Base-by-base conservation (phyloP, 306 rosid genomes). In the Inga laurina region DNA sequence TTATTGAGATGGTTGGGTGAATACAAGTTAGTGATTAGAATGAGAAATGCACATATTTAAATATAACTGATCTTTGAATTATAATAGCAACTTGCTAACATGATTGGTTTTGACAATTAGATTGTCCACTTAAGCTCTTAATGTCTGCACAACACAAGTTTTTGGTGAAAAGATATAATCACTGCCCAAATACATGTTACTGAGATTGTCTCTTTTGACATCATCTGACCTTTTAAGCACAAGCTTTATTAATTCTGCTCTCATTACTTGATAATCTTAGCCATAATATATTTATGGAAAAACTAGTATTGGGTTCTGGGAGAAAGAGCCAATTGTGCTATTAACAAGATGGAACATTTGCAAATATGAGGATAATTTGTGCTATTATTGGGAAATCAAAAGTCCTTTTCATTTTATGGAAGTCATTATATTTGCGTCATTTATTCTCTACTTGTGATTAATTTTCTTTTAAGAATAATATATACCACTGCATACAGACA, bases 151-250 rank as follows among this genome's bases (percentile, higher is more conserved):
- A 75, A 52, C 45, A 59, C 41, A 41, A 62, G 45, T 81, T 81
- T 67, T 81, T 84, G 81, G 48, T 72, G 61, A 75, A 81, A n/a
- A 51, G 56, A 48, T 81, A 74, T 69, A 46, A 73, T 67, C 73
- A 61, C 76, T 41, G 19, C 21, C 12, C 10, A 45, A 59, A 76
- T 62, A 51, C 37, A 79, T 75, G 67, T 64, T 71, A 74, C 68
- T 70, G 79, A 59, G 75, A 74, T 79, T 57, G 51, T 82, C 30
- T 75, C 59, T 5, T 52, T 16, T 41, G 77, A 35, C 56, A 75
- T 70, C 56, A 82, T 10, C 52, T 79, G 45, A 21, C 32, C 43
- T 71, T 43, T 41, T 71, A 21, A 41, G 75, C 30, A n/a, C 12
- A 46, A 2, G 52, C 44, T 43, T 43, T 11, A n/a, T n/a, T 9